phyloP scores from a whole-genome alignment of 164 flowering plant species.

The Magnolia sinica region DNA sequence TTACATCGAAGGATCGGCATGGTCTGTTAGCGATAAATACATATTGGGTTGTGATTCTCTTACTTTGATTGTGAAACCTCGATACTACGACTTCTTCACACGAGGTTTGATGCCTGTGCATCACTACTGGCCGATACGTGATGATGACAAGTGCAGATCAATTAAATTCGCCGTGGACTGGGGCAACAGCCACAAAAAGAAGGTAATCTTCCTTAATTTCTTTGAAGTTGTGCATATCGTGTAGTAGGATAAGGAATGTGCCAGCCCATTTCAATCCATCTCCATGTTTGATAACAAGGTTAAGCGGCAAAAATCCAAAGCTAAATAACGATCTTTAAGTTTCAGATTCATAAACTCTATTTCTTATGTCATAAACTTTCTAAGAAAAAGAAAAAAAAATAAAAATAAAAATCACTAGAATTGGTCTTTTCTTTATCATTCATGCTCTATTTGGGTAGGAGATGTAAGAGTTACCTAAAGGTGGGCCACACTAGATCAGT shows the following conservation, averaged over 20 bases:
- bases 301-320: too few relatives aligned
- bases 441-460: too few relatives aligned
- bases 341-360: neutral
- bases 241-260: neutral
- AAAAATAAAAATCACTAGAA: too few relatives aligned
- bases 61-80: slow-evolving; percentile 41
- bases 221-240: neutral
- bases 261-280: neutral
- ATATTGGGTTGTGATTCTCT: slow-evolving; percentile 65
- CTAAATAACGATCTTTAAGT: neutral
- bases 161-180: slow-evolving; percentile 68
- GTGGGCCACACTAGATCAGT: too few relatives aligned
- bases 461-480: too few relatives aligned
- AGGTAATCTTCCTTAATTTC: slow-evolving; percentile 30
- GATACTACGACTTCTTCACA: slow-evolving; percentile 58
- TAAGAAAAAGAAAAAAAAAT: too few relatives aligned
- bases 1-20: slow-evolving; percentile 61
- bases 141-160: slow-evolving; percentile 37
- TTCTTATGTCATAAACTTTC: neutral
- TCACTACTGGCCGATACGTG: slow-evolving; percentile 71
- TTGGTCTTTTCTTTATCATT: too few relatives aligned
- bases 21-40: slow-evolving; percentile 77
- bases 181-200: slow-evolving; percentile 52
- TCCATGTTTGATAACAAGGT: too few relatives aligned
- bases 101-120: slow-evolving; percentile 51